Evolutionary conservation across 805 yeast genomes (phyloP).

Genomic region (Spathaspora boniae): DNA sequence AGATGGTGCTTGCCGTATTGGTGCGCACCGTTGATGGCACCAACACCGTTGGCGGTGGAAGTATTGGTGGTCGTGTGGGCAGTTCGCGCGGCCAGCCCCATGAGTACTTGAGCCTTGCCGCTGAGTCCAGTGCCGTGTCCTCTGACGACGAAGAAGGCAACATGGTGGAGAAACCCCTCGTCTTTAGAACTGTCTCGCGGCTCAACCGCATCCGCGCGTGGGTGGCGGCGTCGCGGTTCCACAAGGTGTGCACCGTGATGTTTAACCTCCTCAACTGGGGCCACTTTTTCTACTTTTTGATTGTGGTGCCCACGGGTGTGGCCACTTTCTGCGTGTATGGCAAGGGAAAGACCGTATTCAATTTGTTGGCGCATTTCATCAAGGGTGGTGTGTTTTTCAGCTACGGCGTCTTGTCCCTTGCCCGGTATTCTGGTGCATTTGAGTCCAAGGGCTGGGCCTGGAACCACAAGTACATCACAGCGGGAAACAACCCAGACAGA

Average conservation of each 20-base stretch:
- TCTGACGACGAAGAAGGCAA: constrained; percentile 2
- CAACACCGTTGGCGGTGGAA: constrained; percentile 6
- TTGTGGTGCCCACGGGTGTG: constrained; percentile 55
- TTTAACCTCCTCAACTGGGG: constrained; percentile 61
- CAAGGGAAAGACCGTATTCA: constrained; percentile 63
- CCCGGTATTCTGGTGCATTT: constrained; percentile 85
- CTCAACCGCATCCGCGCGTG: constrained; percentile 3
- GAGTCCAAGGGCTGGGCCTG: constrained; percentile 82
- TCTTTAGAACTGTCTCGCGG: constrained; percentile 1
- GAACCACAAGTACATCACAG: constrained; percentile 47
- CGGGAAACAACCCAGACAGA: constrained; percentile 27
- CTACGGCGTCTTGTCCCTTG: constrained; percentile 75
- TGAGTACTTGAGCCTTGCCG: constrained; percentile 13
- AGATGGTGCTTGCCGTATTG: constrained; percentile 52
- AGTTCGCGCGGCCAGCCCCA: no score
- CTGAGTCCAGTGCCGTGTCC: constrained; percentile 9
- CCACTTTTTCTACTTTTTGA: constrained; percentile 55
- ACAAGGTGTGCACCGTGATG: constrained; percentile 14
- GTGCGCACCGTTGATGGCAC: constrained; percentile 13
- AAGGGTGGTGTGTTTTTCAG: constrained; percentile 87
- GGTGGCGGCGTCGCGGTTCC: constrained; percentile 4
- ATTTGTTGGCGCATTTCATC: constrained; percentile 89
- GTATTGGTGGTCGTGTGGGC: no score
- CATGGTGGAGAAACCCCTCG: background rate
- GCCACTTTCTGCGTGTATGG: constrained; percentile 74